Base-by-base conservation (phyloP, 768 basidiomycete genomes). In the Lactarius indigo region DNA sequence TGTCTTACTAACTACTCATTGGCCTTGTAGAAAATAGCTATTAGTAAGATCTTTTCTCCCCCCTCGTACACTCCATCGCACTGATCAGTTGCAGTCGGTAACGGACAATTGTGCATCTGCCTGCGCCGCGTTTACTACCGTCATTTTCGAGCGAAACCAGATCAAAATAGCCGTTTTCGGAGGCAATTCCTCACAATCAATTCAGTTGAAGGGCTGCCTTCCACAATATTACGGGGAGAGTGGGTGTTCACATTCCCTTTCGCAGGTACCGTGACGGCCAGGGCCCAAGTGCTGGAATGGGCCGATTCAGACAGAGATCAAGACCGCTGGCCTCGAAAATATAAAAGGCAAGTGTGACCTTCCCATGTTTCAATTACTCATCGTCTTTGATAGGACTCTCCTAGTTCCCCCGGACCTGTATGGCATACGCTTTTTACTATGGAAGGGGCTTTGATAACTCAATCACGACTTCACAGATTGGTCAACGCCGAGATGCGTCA, bases 71-170 rank as follows among this genome's bases (percentile, higher is more conserved):
- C 2, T 10, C 8, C 20, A 2, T 9, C 12, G 0, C 50, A 13
- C 1, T 17, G 4, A 2, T 31, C 26, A 23, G 50, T 55, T 56
- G 28, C 26, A 69, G 70, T 69, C 33, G 60, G 62, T 28, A 72
- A 66, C 28, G 70, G 68, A 15, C 20, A 18, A 8, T 86, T 87
- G 85, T 63, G 84, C 84, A 15, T 85, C 83, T 5, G 84, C 85
- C 1, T 86, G 85, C 63, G 81, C 85, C 0, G 78, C 83, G 76
- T 86, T 86, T 69, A 80, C 77, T 47, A 85, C 84, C 0, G 59
- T 83, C 54, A 84, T 87, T 84, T 75, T 76, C 39, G 85, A 87
- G 69, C 73, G 75, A 9, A 81, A 84, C 68, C 67, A 75, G 2
- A 81, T 79, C 7, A 83, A 80, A 70, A 81, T 82, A 23, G 83